Conservation (phyloP, 2,329 filamentous ascomycete species). For the Colletotrichum filicis region DNA sequence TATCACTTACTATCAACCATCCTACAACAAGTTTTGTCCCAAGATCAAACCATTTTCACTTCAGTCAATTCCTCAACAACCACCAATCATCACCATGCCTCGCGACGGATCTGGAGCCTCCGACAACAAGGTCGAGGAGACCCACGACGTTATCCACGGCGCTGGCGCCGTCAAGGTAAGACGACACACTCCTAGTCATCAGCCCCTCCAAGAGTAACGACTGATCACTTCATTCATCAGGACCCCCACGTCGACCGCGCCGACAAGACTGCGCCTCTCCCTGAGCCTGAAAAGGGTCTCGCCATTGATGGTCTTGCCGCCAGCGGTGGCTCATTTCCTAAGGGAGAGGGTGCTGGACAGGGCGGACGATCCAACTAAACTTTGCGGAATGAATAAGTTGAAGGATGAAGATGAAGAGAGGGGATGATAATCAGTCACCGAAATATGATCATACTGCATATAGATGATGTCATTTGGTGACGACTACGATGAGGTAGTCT, state of each 20-base stretch:
- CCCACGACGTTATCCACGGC: slow-evolving; percentile 57
- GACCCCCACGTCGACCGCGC: slow-evolving; percentile 53
- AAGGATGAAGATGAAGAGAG: background rate
- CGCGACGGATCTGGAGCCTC: slow-evolving; percentile 59
- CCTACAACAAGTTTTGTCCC: no score
- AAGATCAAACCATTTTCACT: no score
- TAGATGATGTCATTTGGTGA: background rate
- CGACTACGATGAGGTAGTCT: slow-evolving; percentile 27
- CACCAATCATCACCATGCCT: slow-evolving; percentile 53
- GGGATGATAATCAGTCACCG: background rate
- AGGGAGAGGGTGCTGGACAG: slow-evolving; percentile 54
- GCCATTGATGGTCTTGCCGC: slow-evolving; percentile 52
- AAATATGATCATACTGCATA: background rate
- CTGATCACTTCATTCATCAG: background rate
- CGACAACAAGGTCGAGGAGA: slow-evolving; percentile 56
- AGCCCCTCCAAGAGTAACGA: background rate
- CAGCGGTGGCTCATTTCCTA: slow-evolving; percentile 55
- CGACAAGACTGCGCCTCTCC: slow-evolving; percentile 60
- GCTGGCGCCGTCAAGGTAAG: slow-evolving; percentile 51
- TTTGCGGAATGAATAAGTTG: no score
- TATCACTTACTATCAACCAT: no score
- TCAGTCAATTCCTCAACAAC: no score
- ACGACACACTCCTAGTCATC: background rate
- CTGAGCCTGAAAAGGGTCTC: slow-evolving; percentile 57
- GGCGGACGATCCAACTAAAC: slow-evolving; percentile 41